These are phyloP conservation scores for Metschnikowia picachoensis DNA, from an alignment of 805 yeast species.

Conservation along the genomic window DNA sequence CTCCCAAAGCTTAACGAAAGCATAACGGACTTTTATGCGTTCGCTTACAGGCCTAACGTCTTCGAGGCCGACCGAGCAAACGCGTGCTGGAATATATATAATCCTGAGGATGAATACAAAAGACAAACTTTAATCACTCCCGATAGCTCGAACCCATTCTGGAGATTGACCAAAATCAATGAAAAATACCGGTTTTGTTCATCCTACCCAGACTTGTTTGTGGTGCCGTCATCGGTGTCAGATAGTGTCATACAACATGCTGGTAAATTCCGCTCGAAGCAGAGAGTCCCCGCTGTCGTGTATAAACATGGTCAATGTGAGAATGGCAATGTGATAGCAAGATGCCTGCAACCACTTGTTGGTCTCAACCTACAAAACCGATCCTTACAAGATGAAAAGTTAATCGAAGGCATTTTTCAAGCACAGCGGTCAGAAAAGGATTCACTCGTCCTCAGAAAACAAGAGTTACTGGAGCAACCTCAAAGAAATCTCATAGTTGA, in stretches of 20 bases:
- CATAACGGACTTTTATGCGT: conserved; percentile 62
- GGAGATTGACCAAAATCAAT: conserved; percentile 74
- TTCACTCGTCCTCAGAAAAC: conserved; percentile 15
- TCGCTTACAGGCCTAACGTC: conserved; percentile 69
- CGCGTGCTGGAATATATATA: conserved; percentile 72
- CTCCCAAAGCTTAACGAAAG: conserved; percentile 47
- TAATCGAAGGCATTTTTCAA: conserved; percentile 68
- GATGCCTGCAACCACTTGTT: conserved; percentile 91
- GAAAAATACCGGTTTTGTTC: conserved; percentile 60
- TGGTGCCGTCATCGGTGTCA: conserved; percentile 74
- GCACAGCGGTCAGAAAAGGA: conserved; percentile 43
- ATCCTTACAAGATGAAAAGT: conserved; percentile 86
- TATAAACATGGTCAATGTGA: conserved; percentile 57
- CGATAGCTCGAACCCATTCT: conserved; percentile 27
- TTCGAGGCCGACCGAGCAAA: conserved; percentile 49
- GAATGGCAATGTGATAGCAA: conserved; percentile 73
- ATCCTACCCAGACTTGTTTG: conserved; percentile 66
- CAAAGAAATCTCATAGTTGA: conserved; percentile 72
- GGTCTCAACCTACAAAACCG: conserved; percentile 79
- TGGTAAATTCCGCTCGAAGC: conserved; percentile 79
- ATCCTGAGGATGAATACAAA: conserved; percentile 58
- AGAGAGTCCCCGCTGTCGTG: conserved; percentile 75
- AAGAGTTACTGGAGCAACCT: conserved; percentile 31
- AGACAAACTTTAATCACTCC: conserved; percentile 60
- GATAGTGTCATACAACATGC: conserved; percentile 84